Evolutionary conservation across 805 yeast genomes (phyloP).

Genomic region (Pichia nakasei): DNA sequence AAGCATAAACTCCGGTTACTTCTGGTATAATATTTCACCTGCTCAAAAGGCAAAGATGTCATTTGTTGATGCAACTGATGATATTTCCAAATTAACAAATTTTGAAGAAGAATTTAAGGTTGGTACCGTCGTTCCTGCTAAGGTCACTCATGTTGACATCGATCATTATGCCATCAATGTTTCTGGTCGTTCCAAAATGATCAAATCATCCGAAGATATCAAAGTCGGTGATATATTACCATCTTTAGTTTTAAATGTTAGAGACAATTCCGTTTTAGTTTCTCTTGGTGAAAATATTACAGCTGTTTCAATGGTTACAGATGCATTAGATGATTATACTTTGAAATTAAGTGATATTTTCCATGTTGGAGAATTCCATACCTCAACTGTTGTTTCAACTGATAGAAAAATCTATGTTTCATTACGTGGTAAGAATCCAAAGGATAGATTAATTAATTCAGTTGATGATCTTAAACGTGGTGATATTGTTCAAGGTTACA

Average conservation of each 20-base stretch:
- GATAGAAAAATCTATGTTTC: conserved; percentile 57
- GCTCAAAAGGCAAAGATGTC: conserved; percentile 58
- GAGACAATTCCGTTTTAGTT: conserved; percentile 53
- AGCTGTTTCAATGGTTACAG: conserved; percentile 65
- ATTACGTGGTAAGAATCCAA: conserved; percentile 45
- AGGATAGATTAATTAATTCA: conserved; percentile 41
- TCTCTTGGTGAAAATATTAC: conserved; percentile 56
- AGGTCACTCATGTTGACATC: conserved; percentile 43
- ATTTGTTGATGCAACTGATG: conserved; percentile 52
- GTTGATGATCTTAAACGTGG: conserved; percentile 55
- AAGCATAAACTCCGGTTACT: conserved; percentile 47
- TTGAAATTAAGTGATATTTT: conserved; percentile 41
- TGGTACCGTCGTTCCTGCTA: conserved; percentile 60
- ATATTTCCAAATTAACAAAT: conserved; percentile 37
- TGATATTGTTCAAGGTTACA: conserved; percentile 71
- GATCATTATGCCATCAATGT: conserved; percentile 33
- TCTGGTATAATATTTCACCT: conserved; percentile 68
- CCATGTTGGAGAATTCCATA: conserved; percentile 42
- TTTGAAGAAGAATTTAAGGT: conserved; percentile 55
- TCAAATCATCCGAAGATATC: conserved; percentile 40
- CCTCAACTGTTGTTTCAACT: conserved; percentile 45
- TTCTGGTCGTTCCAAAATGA: conserved; percentile 36
- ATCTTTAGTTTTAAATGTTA: conserved; percentile 51
- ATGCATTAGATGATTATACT: conserved; percentile 64
- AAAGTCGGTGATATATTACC: conserved; percentile 48